Conservation (phyloP, 148 eudicot genomes). For the Pharnaceum exiguum region DNA sequence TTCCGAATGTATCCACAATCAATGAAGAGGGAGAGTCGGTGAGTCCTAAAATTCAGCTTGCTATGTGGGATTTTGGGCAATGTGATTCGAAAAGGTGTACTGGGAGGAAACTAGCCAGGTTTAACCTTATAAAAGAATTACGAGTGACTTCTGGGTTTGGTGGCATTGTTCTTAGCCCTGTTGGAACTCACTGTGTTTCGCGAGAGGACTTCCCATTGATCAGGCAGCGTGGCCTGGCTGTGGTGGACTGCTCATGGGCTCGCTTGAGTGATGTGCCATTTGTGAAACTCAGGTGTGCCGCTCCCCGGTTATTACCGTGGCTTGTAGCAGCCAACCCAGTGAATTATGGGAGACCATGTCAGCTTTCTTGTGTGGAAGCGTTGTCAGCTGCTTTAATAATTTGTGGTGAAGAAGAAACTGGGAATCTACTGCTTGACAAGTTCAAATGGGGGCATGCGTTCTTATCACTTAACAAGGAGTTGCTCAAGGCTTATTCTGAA, state of each 20-base stretch:
- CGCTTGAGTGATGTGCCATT: conserved; percentile 88
- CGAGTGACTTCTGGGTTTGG: conserved; percentile 81
- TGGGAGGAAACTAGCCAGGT: conserved; percentile 88
- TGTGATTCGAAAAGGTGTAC: conserved; percentile 95
- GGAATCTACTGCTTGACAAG: conserved; percentile 64
- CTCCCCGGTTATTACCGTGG: conserved; percentile 95
- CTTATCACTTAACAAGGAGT: conserved; percentile 89
- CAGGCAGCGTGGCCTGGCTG: conserved; percentile 76
- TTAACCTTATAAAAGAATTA: conserved; percentile 73
- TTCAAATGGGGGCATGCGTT: conserved; percentile 99
- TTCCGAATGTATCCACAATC: conserved; percentile 40
- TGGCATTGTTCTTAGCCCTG: conserved; percentile 83
- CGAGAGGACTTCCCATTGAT: conserved; percentile 69
- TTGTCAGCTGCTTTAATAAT: conserved; percentile 85
- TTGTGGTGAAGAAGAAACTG: conserved; percentile 93
- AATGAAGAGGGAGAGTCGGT: conserved; percentile 40
- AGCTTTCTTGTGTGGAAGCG: conserved; percentile 96
- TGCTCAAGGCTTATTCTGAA: conserved; percentile 70
- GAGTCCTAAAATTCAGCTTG: conserved; percentile 67
- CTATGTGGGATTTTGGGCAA: conserved; percentile 99
- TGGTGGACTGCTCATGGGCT: conserved; percentile 97
- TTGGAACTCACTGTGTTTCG: conserved; percentile 79
- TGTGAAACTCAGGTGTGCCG: conserved; percentile 71
- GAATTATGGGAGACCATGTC: conserved; percentile 90
- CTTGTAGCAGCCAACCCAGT: conserved; percentile 95